Evolutionary conservation across 495 filamentous ascomycete species (phyloP).

Genomic region (Tuber aestivum): DNA sequence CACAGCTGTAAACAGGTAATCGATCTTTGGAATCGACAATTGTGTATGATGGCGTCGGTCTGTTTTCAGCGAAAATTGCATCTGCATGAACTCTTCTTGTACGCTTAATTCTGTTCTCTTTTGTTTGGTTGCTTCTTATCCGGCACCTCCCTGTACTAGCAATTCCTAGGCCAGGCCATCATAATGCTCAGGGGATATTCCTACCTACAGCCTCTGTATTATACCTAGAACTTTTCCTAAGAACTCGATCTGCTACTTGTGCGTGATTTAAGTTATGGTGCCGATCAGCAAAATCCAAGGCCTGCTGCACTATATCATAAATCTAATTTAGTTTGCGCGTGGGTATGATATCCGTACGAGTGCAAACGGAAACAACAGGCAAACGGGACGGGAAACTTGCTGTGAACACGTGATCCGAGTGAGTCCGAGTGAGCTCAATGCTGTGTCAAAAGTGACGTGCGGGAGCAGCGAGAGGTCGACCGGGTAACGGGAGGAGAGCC

Average conservation of each 20-base stretch:
- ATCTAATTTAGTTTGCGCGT: no score
- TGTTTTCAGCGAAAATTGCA: slow-evolving; percentile 4
- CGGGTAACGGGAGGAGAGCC: not conserved
- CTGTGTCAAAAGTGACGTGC: not conserved
- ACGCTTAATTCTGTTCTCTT: not conserved
- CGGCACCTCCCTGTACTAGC: not conserved
- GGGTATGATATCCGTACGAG: not conserved
- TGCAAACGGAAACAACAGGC: no score
- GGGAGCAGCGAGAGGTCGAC: not conserved
- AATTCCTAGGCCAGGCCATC: not conserved
- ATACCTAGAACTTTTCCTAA: not conserved
- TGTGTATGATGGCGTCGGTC: not conserved
- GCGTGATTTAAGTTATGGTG: no score
- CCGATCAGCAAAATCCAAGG: no score
- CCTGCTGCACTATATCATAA: no score
- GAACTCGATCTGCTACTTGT: not conserved
- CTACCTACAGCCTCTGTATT: not conserved
- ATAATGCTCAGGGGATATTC: not conserved
- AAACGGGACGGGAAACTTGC: not conserved
- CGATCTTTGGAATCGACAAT: not conserved
- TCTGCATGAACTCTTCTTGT: not conserved
- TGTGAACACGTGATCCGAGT: not conserved
- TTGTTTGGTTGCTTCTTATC: not conserved
- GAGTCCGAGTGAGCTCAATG: not conserved
- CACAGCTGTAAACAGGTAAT: slow-evolving; percentile 45